Evolutionary conservation across 192 early-diverging fungal genomes (phyloP).

Genomic region (Coemansia sp.): DNA sequence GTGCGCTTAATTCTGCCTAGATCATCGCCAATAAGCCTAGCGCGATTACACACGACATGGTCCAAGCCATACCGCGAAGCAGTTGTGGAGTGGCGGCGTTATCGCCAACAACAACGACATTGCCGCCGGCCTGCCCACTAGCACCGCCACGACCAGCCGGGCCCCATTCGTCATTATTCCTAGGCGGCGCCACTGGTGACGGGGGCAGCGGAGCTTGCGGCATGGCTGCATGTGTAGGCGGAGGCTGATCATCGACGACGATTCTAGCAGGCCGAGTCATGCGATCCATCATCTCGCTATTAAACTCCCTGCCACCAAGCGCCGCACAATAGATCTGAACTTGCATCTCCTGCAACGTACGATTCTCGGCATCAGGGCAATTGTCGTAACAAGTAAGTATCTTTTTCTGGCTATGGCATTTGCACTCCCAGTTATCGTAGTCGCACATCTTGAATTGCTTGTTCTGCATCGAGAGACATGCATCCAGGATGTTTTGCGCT

Average conservation of each 20-base stretch:
- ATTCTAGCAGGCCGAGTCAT: conserved; percentile 47
- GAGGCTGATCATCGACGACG: conserved; percentile 28
- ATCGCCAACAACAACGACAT: conserved; percentile 32
- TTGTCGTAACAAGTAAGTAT: conserved; percentile 56
- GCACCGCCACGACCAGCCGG: neutral
- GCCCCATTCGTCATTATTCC: conserved; percentile 3
- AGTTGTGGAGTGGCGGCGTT: conserved; percentile 10
- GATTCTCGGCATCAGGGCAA: conserved; percentile 53
- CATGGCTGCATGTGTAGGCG: neutral
- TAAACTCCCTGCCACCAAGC: conserved; percentile 39
- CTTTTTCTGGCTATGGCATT: conserved; percentile 53
- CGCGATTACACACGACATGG: neutral
- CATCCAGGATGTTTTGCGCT: conserved; percentile 56
- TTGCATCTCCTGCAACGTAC: conserved; percentile 57
- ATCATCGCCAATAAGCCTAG: neutral
- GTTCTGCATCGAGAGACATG: conserved; percentile 47
- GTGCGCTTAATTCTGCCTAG: neutral
- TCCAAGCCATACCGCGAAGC: neutral
- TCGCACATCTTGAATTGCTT: conserved; percentile 43
- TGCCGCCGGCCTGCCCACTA: conserved; percentile 6
- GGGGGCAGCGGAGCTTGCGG: conserved; percentile 16
- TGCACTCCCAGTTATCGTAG: conserved; percentile 56
- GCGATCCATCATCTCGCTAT: conserved; percentile 43
- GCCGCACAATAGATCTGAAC: conserved; percentile 52
- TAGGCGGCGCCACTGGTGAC: conserved; percentile 8